Evolutionary conservation across 495 filamentous ascomycete genomes (phyloP).

Genomic region (Xylaria intraflava): DNA sequence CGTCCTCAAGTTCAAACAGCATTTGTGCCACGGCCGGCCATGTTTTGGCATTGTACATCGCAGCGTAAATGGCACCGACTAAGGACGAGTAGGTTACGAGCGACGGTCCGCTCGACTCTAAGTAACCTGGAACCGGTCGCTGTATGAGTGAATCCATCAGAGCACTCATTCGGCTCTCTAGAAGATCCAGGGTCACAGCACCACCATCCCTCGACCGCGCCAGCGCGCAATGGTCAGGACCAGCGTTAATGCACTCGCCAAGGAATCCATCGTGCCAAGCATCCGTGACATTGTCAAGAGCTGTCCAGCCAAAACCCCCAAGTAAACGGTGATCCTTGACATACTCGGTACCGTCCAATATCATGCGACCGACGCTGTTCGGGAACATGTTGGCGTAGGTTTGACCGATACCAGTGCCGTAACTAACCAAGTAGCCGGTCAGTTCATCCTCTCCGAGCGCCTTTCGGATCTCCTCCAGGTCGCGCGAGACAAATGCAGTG

Average conservation of each 20-base stretch:
- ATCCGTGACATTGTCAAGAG: constrained; percentile 42
- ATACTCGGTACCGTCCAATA: constrained; percentile 46
- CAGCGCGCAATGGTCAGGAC: constrained; percentile 36
- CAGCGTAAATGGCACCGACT: constrained; percentile 30
- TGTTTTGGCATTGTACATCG: constrained; percentile 34
- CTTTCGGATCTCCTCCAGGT: constrained; percentile 46
- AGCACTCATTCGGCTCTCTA: constrained; percentile 31
- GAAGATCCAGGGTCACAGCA: constrained; percentile 25
- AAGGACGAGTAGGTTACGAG: constrained; percentile 39
- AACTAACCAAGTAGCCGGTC: constrained; percentile 61
- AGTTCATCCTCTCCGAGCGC: constrained; percentile 43
- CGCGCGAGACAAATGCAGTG: constrained; percentile 41
- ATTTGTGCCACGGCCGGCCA: constrained; percentile 36
- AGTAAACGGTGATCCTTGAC: constrained; percentile 42
- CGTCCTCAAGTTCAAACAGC: constrained; percentile 35
- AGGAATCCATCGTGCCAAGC: constrained; percentile 44
- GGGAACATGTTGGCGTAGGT: constrained; percentile 25
- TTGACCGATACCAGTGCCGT: constrained; percentile 59
- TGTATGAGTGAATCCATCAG: constrained; percentile 29
- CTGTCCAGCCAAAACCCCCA: constrained; percentile 39
- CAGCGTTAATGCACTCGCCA: constrained; percentile 41
- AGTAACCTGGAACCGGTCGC: constrained; percentile 31
- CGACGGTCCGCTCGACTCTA: constrained; percentile 29
- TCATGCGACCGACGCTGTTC: constrained; percentile 41
- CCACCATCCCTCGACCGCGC: constrained; percentile 26